Evolutionary conservation across 257 asterid species (phyloP), one percentile per base, ranked within the genome.

Genomic region (Solanum dulcamara): DNA sequence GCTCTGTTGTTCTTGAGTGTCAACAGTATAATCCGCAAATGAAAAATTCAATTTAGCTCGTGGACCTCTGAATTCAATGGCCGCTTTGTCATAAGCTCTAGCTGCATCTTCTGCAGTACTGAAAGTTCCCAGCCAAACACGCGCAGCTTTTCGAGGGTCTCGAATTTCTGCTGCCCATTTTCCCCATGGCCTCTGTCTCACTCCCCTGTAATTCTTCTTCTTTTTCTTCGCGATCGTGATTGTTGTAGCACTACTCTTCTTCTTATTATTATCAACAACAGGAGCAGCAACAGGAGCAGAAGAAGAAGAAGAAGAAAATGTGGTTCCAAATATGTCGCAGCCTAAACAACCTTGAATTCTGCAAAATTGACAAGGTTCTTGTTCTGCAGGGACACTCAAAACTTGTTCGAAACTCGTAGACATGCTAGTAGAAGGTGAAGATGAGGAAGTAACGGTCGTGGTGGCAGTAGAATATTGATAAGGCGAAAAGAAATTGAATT

Each of bases 111-210:
- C 99, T 0, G 96, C 98, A 0, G 97, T 96, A 33, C 88, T 92
- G 72, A 96, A 96, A 0, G 99, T 96, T 12, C 99, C 98, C 5
- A 96, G 93, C 99, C 99, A 96, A 57, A 96, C 98, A 3, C 99
- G 92, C 24, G 95, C 93, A 18, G 98, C 98, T 88, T 92, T 92
- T 12, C 91, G 74, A 0, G 99, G 99, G 87, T 94, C 97, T 0
- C 99, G 81, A 20, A 96, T 96, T 90, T 96, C 99, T 38, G 98
- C 95, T 28, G 97, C 98, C 99, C 99, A 96, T 72, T 96, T 96
- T 13, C 98, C 99, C 99, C 99, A 96, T 6, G 98, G 99, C 88
- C 99, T 77, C 87, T 93, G 97, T 83, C 99, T 88, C 17, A 96
- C 99, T 0, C 99, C 99, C 35, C 98, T 94, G 93, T 90, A 96